Conservation (phyloP, 306 rosid species). For the Cyclanthera cordifolia region DNA sequence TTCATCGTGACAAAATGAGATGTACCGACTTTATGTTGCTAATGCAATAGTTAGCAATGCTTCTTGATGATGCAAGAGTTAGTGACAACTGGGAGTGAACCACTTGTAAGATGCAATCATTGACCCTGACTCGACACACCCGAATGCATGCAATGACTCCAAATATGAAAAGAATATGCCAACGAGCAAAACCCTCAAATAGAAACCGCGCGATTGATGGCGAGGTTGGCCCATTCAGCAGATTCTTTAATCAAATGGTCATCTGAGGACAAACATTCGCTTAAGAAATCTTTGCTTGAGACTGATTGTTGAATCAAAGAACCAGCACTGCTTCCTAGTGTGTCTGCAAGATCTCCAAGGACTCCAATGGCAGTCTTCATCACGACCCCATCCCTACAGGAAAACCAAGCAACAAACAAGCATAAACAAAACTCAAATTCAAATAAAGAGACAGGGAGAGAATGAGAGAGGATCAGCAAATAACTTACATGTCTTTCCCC, state of each 20-base stretch:
- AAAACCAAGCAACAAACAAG: neutral
- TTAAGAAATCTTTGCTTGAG: constrained; percentile 76
- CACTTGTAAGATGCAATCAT: constrained; percentile 58
- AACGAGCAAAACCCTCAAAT: constrained; percentile 38
- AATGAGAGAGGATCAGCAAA: neutral
- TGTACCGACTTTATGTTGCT: constrained; percentile 7
- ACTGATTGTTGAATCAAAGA: constrained; percentile 67
- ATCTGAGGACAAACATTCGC: constrained; percentile 70
- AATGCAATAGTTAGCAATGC: constrained; percentile 18
- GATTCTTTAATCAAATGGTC: constrained; percentile 77
- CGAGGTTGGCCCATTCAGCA: constrained; percentile 87
- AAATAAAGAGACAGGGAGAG: neutral
- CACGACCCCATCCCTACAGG: constrained; percentile 71
- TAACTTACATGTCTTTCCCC: constrained; percentile 77
- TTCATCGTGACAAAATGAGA: constrained; percentile 6
- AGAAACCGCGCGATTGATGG: constrained; percentile 64
- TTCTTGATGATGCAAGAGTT: constrained; percentile 13
- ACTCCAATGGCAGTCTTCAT: constrained; percentile 82
- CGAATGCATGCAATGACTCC: constrained; percentile 61
- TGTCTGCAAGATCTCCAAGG: constrained; percentile 89
- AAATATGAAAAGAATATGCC: constrained; percentile 20
- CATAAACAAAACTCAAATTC: neutral
- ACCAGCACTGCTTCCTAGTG: constrained; percentile 58
- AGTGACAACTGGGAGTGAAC: constrained; percentile 16
- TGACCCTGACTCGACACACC: constrained; percentile 62